These are phyloP conservation scores for Acorus gramineus DNA, from an alignment of 106 monocot genomes.

Conservation along the genomic window DNA sequence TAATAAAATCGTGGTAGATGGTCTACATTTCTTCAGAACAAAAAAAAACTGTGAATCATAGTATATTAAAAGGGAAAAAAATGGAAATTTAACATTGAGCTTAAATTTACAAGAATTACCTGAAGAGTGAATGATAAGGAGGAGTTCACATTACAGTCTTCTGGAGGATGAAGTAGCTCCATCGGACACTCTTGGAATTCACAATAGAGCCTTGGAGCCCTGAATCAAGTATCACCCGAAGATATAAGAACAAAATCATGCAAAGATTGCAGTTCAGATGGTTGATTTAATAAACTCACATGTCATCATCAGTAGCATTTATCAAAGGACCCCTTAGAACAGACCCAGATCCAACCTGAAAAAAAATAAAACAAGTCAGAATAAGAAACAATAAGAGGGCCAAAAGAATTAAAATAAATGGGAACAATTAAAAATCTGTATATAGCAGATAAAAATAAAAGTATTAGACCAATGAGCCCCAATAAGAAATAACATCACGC, in stretches of 20 bases:
- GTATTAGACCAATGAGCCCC: no score
- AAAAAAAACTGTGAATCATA: no score
- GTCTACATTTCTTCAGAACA: no score
- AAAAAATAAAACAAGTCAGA: conserved; percentile 1
- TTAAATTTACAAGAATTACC: conserved; percentile 22
- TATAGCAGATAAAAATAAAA: no score
- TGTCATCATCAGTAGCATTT: conserved; percentile 62
- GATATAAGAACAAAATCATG: background rate
- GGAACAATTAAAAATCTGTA: no score
- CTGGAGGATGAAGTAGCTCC: conserved; percentile 89
- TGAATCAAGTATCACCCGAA: conserved; percentile 12
- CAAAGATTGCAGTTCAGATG: background rate
- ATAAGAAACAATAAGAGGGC: background rate
- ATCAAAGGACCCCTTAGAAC: conserved; percentile 73
- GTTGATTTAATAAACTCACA: conserved; percentile 35
- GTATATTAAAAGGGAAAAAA: no score
- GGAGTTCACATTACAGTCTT: conserved; percentile 96
- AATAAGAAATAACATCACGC: no score
- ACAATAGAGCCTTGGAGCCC: conserved; percentile 85
- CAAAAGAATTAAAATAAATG: no score
- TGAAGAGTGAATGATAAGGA: conserved; percentile 93
- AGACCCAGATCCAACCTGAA: conserved; percentile 92
- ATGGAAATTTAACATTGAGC: no score
- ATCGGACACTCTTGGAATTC: conserved; percentile 60
- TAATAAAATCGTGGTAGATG: no score